These are phyloP conservation scores for Sideroxylon spinosum DNA, from an alignment of 179 eudicot genomes.

Conservation along the genomic window DNA sequence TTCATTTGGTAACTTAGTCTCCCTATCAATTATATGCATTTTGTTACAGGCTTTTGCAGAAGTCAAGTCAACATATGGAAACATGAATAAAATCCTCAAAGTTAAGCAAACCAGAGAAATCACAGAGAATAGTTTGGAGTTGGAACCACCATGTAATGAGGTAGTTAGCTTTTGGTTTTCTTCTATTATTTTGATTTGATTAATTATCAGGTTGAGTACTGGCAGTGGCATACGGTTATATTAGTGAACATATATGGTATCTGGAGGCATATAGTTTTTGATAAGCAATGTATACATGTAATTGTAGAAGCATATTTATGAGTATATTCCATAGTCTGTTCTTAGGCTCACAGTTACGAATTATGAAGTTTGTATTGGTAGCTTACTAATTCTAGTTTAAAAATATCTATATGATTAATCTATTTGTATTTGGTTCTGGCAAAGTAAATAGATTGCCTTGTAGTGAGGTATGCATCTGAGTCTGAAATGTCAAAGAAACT, in stretches of 20 bases:
- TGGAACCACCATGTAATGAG: slow-evolving; percentile 65
- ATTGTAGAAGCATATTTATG: neutral
- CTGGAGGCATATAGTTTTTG: neutral
- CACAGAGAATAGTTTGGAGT: slow-evolving; percentile 48
- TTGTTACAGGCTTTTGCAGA: slow-evolving; percentile 62
- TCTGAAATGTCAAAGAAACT: neutral
- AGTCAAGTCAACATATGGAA: slow-evolving; percentile 36
- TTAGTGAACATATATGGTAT: neutral
- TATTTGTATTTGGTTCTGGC: neutral
- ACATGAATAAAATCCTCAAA: slow-evolving; percentile 26
- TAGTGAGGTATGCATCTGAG: neutral
- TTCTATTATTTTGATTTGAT: neutral
- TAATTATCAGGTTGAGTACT: neutral
- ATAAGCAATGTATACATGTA: neutral
- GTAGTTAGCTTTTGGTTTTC: slow-evolving; percentile 28
- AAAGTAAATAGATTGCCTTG: neutral
- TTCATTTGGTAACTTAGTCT: neutral
- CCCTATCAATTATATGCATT: slow-evolving; percentile 5
- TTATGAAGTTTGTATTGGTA: neutral
- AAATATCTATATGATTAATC: neutral
- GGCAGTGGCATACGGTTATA: neutral
- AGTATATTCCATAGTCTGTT: neutral
- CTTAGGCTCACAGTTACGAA: neutral
- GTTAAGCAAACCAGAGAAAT: slow-evolving; percentile 38
- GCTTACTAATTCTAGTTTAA: neutral